Evolutionary conservation across 768 basidiomycete species (phyloP).

Genomic region (Tylopilus plumbeoviolaceoides): DNA sequence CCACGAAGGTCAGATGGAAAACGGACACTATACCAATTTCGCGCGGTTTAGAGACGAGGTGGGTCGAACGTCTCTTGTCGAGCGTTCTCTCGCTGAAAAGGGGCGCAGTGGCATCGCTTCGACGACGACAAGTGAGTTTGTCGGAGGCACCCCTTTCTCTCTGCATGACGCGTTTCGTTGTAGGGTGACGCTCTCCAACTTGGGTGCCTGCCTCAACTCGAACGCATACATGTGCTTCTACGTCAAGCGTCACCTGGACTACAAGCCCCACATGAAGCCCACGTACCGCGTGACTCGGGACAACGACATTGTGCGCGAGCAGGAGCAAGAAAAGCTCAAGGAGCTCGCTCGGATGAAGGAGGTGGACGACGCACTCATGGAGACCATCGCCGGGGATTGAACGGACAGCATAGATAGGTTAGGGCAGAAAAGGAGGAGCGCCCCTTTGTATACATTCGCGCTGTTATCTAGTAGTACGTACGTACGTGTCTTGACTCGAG

Average conservation of each 20-base stretch:
- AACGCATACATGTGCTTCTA: constrained; percentile 95
- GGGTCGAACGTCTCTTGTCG: constrained; percentile 25
- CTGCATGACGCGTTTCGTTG: neutral
- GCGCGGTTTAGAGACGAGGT: constrained; percentile 84
- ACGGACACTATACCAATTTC: constrained; percentile 91
- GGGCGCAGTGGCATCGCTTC: constrained; percentile 80
- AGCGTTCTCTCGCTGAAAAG: neutral
- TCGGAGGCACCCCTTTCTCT: neutral
- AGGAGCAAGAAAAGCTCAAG: constrained; percentile 49
- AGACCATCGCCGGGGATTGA: constrained; percentile 31
- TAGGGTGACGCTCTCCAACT: constrained; percentile 69
- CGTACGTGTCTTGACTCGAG: constrained; percentile 6
- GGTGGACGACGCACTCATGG: constrained; percentile 63
- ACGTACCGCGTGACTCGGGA: constrained; percentile 65
- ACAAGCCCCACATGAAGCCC: constrained; percentile 66
- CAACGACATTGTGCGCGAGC: constrained; percentile 60
- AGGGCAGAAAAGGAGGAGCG: neutral
- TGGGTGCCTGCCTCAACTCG: constrained; percentile 65
- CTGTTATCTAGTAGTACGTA: constrained; percentile 10
- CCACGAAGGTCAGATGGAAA: constrained; percentile 92
- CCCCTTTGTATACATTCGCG: constrained; percentile 9
- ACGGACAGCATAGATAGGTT: neutral
- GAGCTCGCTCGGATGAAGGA: constrained; percentile 54
- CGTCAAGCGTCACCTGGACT: constrained; percentile 84
- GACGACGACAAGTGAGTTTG: constrained; percentile 80